Percentiles rank a stretch among this genome's conserved stretches.
phyloP scores from a whole-genome alignment of 1,139 yeast genomes.

The Hansenula sp. region DNA sequence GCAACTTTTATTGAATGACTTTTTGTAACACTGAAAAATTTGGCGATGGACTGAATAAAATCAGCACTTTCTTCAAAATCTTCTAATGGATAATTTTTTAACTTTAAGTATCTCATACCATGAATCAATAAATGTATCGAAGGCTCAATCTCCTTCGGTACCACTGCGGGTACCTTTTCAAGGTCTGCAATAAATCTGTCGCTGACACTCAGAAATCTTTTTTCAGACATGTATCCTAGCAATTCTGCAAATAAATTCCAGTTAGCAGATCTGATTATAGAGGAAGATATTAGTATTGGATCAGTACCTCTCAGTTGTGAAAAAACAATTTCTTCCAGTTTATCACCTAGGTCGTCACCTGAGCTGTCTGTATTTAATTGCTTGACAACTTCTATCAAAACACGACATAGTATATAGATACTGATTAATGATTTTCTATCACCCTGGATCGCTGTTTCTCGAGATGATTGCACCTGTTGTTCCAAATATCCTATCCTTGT shows the following conservation, averaged over 20 bases:
- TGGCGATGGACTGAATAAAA: conserved; percentile 77
- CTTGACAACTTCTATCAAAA: conserved; percentile 84
- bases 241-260: conserved; percentile 92
- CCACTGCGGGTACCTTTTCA: conserved; percentile 65
- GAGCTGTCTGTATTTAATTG: conserved; percentile 72
- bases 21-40: conserved; percentile 67
- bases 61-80: conserved; percentile 90
- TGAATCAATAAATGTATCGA: conserved; percentile 71
- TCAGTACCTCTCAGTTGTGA: conserved; percentile 87
- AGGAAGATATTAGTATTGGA: conserved; percentile 60
- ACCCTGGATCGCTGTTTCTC: conserved; percentile 73
- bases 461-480: conserved; percentile 49
- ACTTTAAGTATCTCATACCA: conserved; percentile 82
- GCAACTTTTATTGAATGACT: conserved; percentile 65
- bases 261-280: conserved; percentile 79
- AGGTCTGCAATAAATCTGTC: conserved; percentile 92
- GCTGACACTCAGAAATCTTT: conserved; percentile 79
- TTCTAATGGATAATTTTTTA: conserved; percentile 84
- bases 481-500: conserved; percentile 27
- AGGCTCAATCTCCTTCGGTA: conserved; percentile 61
- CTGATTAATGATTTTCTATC: conserved; percentile 85
- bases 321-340: conserved; percentile 89
- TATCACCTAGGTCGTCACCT: conserved; percentile 78
- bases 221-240: conserved; percentile 85
- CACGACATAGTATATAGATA: conserved; percentile 88